Conservation (phyloP, 768 basidiomycete species). For the Mycena amicta region DNA sequence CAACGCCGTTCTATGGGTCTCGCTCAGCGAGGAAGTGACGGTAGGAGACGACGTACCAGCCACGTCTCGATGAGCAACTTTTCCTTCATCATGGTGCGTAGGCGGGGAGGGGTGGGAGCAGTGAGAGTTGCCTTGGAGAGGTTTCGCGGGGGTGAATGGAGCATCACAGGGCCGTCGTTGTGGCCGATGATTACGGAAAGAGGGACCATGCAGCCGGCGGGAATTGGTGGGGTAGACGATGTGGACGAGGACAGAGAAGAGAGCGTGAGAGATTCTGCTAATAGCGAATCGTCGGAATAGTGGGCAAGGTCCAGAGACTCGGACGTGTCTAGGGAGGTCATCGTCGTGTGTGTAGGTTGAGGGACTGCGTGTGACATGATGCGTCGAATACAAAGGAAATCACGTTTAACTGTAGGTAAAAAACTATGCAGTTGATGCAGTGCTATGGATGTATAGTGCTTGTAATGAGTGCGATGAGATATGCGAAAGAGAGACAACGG, state of each 20-base stretch:
- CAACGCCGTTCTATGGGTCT: constrained; percentile 28
- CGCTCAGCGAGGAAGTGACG: background rate
- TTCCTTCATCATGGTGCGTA: constrained; percentile 40
- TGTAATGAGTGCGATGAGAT: constrained; percentile 14
- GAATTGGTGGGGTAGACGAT: constrained; percentile 34
- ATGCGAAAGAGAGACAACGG: constrained; percentile 39
- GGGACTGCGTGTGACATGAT: too few species aligned
- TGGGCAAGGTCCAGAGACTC: constrained; percentile 12
- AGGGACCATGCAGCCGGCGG: constrained; percentile 28
- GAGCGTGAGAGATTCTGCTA: constrained; percentile 39
- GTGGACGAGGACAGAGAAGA: constrained; percentile 34
- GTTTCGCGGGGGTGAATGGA: constrained; percentile 1
- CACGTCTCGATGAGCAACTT: constrained; percentile 42
- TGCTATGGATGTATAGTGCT: constrained; percentile 18
- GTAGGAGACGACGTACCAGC: constrained; percentile 34
- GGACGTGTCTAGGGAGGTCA: background rate
- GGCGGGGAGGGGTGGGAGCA: constrained; percentile 41
- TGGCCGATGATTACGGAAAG: constrained; percentile 31
- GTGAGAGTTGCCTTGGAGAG: constrained; percentile 28
- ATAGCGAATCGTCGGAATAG: constrained; percentile 19
- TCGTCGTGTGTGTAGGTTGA: background rate
- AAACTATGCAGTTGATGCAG: constrained; percentile 63
- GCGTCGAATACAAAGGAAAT: too few species aligned
- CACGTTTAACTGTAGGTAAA: too few species aligned
- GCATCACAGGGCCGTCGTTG: constrained; percentile 33